phyloP scores from a whole-genome alignment of 2,329 filamentous ascomycete species.

The Aspergillus bombycis region DNA sequence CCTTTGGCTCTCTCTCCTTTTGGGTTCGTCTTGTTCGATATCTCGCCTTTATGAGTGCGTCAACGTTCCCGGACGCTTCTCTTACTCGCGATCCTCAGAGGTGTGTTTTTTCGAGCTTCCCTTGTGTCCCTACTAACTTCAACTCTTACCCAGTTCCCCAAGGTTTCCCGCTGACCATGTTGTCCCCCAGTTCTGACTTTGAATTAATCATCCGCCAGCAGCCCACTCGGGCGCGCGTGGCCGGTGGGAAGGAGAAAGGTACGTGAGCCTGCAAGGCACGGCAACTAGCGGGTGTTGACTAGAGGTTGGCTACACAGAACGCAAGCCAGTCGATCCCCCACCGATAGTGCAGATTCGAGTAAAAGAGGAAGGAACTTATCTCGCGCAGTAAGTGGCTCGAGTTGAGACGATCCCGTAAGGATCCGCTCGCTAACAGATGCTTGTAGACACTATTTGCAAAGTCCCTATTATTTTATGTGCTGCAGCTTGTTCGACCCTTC shows the following conservation, averaged over 20 bases:
- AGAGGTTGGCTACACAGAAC: slow-evolving; percentile 54
- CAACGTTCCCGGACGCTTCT: slow-evolving; percentile 45
- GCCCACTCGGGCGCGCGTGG: slow-evolving; percentile 68
- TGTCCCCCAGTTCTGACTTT: slow-evolving; percentile 56
- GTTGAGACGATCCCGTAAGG: neutral
- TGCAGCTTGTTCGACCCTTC: slow-evolving; percentile 58
- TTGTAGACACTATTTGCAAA: slow-evolving; percentile 62
- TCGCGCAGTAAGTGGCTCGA: slow-evolving; percentile 59
- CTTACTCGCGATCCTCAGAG: slow-evolving; percentile 47
- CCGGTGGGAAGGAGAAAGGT: slow-evolving; percentile 77
- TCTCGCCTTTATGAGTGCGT: slow-evolving; percentile 47
- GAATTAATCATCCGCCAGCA: slow-evolving; percentile 66
- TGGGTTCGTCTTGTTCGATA: slow-evolving; percentile 18
- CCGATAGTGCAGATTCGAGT: slow-evolving; percentile 76
- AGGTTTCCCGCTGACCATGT: slow-evolving; percentile 44
- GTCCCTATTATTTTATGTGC: slow-evolving; percentile 67
- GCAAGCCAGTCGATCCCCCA: slow-evolving; percentile 83
- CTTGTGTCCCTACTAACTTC: slow-evolving; percentile 21
- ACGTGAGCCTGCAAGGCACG: slow-evolving; percentile 20
- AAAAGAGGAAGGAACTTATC: slow-evolving; percentile 49
- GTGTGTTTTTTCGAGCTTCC: slow-evolving; percentile 32
- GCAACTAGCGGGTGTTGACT: neutral
- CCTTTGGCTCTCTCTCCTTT: slow-evolving; percentile 21
- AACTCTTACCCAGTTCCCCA: slow-evolving; percentile 35
- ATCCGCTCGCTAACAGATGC: slow-evolving; percentile 21